Conservation (phyloP, 208 protist genomes). For the Acanthamoeba triangularis region DNA sequence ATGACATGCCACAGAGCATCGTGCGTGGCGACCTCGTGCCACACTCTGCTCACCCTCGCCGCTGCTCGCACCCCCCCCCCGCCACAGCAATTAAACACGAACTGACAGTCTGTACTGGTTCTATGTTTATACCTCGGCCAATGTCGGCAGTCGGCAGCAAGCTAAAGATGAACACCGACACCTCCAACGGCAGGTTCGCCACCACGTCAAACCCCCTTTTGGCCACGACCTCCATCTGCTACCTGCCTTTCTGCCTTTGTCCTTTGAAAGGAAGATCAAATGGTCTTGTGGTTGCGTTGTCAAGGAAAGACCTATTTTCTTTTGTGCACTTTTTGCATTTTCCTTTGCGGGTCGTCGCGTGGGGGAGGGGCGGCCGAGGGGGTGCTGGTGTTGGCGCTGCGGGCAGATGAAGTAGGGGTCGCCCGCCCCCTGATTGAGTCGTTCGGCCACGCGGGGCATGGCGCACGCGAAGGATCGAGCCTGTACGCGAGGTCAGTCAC, state of each 20-base stretch:
- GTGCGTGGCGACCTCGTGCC: background rate
- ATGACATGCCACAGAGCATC: background rate
- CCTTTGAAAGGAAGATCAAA: no score
- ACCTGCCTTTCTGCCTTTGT: no score
- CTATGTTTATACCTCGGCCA: background rate
- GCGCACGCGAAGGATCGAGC: slow-evolving; percentile 17
- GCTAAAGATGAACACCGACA: background rate
- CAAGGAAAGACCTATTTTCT: no score
- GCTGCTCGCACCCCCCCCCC: background rate
- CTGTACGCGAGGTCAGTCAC: no score
- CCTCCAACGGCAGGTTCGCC: background rate
- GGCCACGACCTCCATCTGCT: background rate
- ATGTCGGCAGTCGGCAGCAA: background rate
- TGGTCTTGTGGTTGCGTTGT: background rate
- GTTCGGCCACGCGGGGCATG: background rate
- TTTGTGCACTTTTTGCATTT: background rate
- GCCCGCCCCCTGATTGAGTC: background rate
- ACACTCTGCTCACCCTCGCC: background rate
- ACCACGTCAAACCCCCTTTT: background rate
- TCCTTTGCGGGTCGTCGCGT: background rate
- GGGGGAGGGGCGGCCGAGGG: background rate
- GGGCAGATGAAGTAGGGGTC: slow-evolving; percentile 67
- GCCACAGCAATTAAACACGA: background rate
- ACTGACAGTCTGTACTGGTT: no score
- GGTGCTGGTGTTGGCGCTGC: slow-evolving; percentile 40